phyloP scores from a whole-genome alignment of 2,329 filamentous ascomycete genomes.

The Botrytis fabae region DNA sequence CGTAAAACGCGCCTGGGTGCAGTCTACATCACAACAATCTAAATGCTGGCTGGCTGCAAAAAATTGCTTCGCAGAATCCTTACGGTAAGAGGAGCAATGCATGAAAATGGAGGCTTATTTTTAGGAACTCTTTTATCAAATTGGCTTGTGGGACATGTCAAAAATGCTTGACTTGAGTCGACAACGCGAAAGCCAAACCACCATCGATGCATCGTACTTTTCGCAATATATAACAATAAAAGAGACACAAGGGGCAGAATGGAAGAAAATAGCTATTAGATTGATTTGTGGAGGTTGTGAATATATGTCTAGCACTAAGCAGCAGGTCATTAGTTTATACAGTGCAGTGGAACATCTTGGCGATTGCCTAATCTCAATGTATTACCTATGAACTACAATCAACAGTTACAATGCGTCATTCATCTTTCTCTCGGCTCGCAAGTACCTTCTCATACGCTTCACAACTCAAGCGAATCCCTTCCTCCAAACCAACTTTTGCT shows the following conservation, averaged over 20 bases:
- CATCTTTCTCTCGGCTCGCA: not conserved
- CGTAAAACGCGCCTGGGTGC: too few species aligned
- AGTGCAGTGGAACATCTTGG: not conserved
- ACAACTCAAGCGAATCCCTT: constrained; percentile 20
- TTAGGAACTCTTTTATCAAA: not conserved
- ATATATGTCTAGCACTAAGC: not conserved
- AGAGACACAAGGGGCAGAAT: not conserved
- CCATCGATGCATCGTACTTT: not conserved
- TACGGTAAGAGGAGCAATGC: not conserved
- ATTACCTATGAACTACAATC: not conserved
- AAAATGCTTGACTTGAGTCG: not conserved
- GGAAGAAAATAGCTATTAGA: not conserved
- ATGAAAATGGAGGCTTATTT: not conserved
- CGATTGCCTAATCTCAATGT: not conserved
- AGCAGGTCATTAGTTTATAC: not conserved
- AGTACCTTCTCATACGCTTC: constrained; percentile 10
- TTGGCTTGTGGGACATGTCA: not conserved
- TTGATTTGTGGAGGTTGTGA: not conserved
- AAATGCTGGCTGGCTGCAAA: too few species aligned
- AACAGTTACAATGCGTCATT: not conserved
- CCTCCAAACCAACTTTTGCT: constrained; percentile 11
- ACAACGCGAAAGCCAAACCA: not conserved
- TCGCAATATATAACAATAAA: not conserved
- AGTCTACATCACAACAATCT: too few species aligned
- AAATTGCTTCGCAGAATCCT: not conserved